Base-by-base conservation (phyloP, 2,329 filamentous ascomycete genomes). In the Grosmannia serpens region DNA sequence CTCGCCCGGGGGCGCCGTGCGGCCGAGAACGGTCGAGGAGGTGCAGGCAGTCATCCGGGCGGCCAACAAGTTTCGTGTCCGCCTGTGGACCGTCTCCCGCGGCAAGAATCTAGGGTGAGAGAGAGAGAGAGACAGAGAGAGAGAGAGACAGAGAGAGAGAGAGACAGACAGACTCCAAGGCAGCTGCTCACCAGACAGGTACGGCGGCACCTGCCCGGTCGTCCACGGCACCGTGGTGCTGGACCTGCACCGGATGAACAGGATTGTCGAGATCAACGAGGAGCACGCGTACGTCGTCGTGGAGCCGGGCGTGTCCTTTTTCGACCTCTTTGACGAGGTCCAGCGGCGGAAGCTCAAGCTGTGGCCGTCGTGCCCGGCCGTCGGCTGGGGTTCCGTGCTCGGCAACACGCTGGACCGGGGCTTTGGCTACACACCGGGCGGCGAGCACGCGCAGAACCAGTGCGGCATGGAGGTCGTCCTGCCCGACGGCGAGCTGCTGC, bases 241-340 rank as follows among this genome's bases (percentile, higher is more conserved):
- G 24, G 77, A 81, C 60, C 69, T 82, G n/a, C 79, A 78, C 4
- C 73, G 67, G 46, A 80, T 83, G 79, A 76, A 77, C 64, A 73
- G 71, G 62, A 72, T 83, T 10, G 64, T 83, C 10, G 70, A 79
- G 44, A 73, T 83, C 17, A 75, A 79, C 63, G 71, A 70, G 0
- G 74, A 78, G 20, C 74, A 73, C 49, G 76, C 75, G 24, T 79
- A 72, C 58, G 76, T 72, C 49, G 67, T 83, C 0, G 72, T 83
- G 5, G 79, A 83, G 64, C 80, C 80, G 0, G 80, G 80, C 1
- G 80, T 83, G 0, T 77, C 78, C 0, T 82, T 75, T 63, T 74
- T 75, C 58, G 73, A 73, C 31, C 68, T 83, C 9, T 73, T 82
- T 60, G 71, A 80, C n/a, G 71, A 77, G 56, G 66, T 80, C n/a